Conservation (phyloP, 2,329 filamentous ascomycete genomes). For the Alternaria solani region DNA sequence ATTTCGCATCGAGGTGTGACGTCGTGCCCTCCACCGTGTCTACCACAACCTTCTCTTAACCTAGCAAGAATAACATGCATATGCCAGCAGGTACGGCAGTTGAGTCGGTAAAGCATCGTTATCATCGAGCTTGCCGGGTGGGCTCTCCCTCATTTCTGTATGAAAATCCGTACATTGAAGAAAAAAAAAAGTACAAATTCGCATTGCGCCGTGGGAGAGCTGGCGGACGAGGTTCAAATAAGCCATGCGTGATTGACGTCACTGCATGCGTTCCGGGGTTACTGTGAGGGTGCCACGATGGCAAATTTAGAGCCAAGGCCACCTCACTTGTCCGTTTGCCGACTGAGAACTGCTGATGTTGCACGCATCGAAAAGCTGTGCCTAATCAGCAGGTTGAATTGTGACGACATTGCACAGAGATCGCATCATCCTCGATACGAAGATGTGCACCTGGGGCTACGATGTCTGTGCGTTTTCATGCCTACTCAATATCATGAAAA, state of each 20-base stretch:
- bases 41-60: constrained; percentile 2
- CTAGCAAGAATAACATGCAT: not conserved
- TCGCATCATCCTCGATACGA: not conserved
- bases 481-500: not conserved
- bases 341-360: not conserved
- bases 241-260: constrained; percentile 3
- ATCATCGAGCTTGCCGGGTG: not conserved
- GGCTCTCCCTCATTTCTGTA: not conserved
- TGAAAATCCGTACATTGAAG: not conserved
- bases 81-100: not conserved
- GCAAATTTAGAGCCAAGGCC: constrained; percentile 1
- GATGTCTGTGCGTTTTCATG: not conserved
- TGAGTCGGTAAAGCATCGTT: not conserved
- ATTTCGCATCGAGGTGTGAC: constrained; percentile 3
- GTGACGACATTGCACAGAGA: not conserved
- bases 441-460: not conserved
- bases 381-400: not conserved
- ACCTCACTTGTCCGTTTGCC: not conserved
- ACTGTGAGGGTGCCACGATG: not conserved
- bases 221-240: constrained; percentile 4
- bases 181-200: not conserved
- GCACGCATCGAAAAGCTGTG: not conserved
- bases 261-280: not conserved
- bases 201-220: not conserved
- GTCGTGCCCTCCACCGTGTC: not conserved